Evolutionary conservation across 441 rosid species (phyloP).

Genomic region (Euphorbia celastroides): DNA sequence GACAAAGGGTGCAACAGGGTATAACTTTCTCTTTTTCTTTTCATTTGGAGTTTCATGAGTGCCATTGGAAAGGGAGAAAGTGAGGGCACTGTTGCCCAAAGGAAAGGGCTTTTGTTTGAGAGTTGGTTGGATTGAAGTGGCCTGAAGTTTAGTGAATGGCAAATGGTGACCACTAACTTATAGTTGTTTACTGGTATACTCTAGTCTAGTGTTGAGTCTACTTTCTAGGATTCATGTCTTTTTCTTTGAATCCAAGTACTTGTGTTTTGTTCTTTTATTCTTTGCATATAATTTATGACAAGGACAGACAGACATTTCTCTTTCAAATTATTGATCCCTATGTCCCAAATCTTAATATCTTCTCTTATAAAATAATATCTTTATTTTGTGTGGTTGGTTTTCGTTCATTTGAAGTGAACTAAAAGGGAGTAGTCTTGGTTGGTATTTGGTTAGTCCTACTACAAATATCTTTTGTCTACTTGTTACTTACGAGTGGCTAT

Average conservation of each 20-base stretch:
- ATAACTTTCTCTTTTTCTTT: neutral
- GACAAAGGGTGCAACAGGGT: no score
- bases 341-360: no score
- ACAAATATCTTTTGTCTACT: no score
- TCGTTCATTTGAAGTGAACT: no score
- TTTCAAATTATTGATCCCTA: conserved; percentile 15
- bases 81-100: conserved; percentile 7
- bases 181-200: neutral
- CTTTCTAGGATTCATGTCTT: no score
- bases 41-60: conserved; percentile 10
- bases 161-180: conserved; percentile 7
- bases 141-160: conserved; percentile 22
- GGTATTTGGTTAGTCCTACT: no score
- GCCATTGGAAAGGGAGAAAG: conserved; percentile 23
- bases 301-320: conserved; percentile 12
- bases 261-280: no score
- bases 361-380: no score
- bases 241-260: neutral
- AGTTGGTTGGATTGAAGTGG: conserved; percentile 27
- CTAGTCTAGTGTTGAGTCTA: neutral
- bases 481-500: no score
- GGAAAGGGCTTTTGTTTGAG: conserved; percentile 21
- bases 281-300: neutral
- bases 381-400: neutral
- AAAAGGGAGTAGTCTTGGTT: no score